phyloP scores from a whole-genome alignment of 2,329 filamentous ascomycete genomes.

The Curvularia eragrostidis region DNA sequence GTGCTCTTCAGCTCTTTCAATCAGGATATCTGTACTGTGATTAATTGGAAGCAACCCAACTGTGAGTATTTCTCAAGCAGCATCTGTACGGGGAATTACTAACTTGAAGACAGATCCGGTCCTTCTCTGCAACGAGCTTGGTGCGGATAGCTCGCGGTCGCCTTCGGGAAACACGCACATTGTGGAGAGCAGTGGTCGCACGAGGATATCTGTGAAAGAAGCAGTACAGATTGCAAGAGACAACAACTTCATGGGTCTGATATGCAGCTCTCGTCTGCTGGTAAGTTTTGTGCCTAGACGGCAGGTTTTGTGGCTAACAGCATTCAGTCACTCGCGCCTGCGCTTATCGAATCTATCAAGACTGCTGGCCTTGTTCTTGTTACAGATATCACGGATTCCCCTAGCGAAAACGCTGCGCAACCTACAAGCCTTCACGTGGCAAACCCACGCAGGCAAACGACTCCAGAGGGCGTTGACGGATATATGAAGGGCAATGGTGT shows the following conservation, averaged over 20 bases:
- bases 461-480: constrained; percentile 84
- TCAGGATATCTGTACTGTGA: constrained; percentile 83
- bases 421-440: constrained; percentile 51
- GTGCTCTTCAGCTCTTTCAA: constrained; percentile 97
- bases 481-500: constrained; percentile 85
- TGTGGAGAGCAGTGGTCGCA: constrained; percentile 69
- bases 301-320: constrained; percentile 9
- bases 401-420: constrained; percentile 44
- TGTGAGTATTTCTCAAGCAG: constrained; percentile 60
- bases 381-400: constrained; percentile 76
- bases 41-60: constrained; percentile 99
- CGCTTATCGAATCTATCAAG: constrained; percentile 91
- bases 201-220: constrained; percentile 89
- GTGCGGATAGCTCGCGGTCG: constrained; percentile 61
- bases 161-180: constrained; percentile 46
- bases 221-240: constrained; percentile 89
- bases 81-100: constrained; percentile 11
- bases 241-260: constrained; percentile 98
- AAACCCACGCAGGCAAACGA: constrained; percentile 52
- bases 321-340: constrained; percentile 84
- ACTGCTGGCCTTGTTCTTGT: constrained; percentile 91
- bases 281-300: constrained; percentile 60
- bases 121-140: constrained; percentile 92
- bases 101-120: constrained; percentile 70
- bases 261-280: constrained; percentile 85